Evolutionary conservation across 2,329 filamentous ascomycete species (phyloP).

Genomic region (Arthrocladium fulminans): DNA sequence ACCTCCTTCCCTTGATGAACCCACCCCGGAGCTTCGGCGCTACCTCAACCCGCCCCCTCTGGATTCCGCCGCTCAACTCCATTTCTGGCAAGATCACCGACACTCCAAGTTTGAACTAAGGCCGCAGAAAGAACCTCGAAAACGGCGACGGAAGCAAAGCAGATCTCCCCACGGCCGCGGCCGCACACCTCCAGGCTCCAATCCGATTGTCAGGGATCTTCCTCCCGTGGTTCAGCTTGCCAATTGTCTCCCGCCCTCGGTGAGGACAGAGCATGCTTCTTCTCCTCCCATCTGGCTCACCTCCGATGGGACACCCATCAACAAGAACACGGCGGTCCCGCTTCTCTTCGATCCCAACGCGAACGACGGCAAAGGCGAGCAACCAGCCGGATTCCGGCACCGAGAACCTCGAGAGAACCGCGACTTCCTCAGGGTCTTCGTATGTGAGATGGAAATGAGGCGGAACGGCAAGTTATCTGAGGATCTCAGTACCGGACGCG

Average conservation of each 20-base stretch:
- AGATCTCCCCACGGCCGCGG: slow-evolving; percentile 9
- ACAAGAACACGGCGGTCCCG: slow-evolving; percentile 36
- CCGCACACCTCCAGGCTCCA: slow-evolving; percentile 1
- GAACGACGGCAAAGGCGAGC: slow-evolving; percentile 14
- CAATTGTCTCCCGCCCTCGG: slow-evolving; percentile 42
- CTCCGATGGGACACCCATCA: slow-evolving; percentile 22
- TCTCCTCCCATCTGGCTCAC: slow-evolving; percentile 29
- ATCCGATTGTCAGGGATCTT: slow-evolving; percentile 24
- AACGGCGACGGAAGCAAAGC: slow-evolving; percentile 4
- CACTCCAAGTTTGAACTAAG: slow-evolving; percentile 13
- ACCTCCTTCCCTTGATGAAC: slow-evolving; percentile 43
- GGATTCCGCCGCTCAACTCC: slow-evolving; percentile 37
- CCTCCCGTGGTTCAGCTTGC: slow-evolving; percentile 55
- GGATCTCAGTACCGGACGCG: slow-evolving; percentile 43
- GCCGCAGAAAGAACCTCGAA: slow-evolving; percentile 16
- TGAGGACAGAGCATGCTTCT: slow-evolving; percentile 23
- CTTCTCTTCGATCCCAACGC: slow-evolving; percentile 37
- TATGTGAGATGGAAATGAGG: slow-evolving; percentile 61
- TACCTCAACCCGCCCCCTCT: slow-evolving; percentile 49
- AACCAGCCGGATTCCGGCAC: slow-evolving; percentile 42
- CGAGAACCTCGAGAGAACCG: slow-evolving; percentile 57
- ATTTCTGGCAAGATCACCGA: slow-evolving; percentile 35
- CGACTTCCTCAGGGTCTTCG: slow-evolving; percentile 55
- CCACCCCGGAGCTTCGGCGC: slow-evolving; percentile 49
- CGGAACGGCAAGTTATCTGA: slow-evolving; percentile 53